A percentile compares a stretch with the other conserved stretches of the same genome.
phyloP scores from a whole-genome alignment of 1,284 basidiomycete species.

The Cystobasidium sp. region DNA sequence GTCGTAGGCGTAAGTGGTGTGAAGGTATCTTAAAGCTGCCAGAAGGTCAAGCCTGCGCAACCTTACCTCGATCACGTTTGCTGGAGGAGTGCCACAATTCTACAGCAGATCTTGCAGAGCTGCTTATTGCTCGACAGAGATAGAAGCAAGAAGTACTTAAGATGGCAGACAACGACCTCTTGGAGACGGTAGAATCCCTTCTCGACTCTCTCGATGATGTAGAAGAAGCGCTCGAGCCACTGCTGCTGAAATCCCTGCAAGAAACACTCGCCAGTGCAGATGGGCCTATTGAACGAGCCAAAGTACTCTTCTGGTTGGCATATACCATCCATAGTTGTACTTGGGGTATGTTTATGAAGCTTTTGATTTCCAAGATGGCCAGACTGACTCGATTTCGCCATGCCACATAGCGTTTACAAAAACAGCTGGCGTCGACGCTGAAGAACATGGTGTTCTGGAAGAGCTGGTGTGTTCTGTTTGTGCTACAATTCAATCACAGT shows the following conservation, averaged over 20 bases:
- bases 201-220: conserved; percentile 26
- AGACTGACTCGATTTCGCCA: neutral
- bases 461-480: conserved; percentile 20
- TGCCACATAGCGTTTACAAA: conserved; percentile 25
- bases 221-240: conserved; percentile 28
- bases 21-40: neutral
- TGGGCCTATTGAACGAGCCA: conserved; percentile 36
- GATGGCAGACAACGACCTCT: neutral
- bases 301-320: conserved; percentile 43
- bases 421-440: conserved; percentile 25
- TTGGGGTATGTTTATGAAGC: conserved; percentile 19
- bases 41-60: too few relatives aligned
- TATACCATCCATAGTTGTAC: conserved; percentile 38
- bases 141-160: neutral
- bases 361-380: neutral
- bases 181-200: conserved; percentile 6
- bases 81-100: neutral
- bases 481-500: neutral
- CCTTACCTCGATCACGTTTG: neutral
- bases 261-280: conserved; percentile 27
- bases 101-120: too few relatives aligned
- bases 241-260: conserved; percentile 33
- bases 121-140: too few relatives aligned
- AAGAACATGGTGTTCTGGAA: conserved; percentile 38
- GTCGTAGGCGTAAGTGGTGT: neutral